phyloP scores from a whole-genome alignment of 768 basidiomycete genomes.

The Mycena belliarum region DNA sequence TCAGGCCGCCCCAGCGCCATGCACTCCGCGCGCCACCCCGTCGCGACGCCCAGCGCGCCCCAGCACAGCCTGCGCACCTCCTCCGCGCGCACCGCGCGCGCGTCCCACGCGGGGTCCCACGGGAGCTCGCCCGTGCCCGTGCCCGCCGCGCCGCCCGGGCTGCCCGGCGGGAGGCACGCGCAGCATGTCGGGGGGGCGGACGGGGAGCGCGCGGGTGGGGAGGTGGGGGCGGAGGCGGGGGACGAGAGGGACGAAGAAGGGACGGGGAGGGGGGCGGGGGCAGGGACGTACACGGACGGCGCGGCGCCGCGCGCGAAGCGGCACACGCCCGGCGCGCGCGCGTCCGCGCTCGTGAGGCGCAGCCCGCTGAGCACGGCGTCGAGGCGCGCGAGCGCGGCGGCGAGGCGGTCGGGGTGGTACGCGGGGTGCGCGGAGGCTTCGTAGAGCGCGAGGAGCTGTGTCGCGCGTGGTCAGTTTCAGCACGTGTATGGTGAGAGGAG shows the following conservation, averaged over 20 bases:
- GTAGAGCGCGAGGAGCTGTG: slow-evolving; percentile 51
- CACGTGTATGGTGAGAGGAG: too few relatives aligned
- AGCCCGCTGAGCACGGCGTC: slow-evolving; percentile 49
- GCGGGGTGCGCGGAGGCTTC: slow-evolving; percentile 54
- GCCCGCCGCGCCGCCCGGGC: slow-evolving; percentile 25
- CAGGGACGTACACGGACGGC: too few relatives aligned
- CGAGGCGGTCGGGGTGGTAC: slow-evolving; percentile 43
- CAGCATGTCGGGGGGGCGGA: too few relatives aligned
- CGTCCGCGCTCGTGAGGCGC: slow-evolving; percentile 44
- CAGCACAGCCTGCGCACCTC: slow-evolving; percentile 54
- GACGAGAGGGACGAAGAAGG: too few relatives aligned
- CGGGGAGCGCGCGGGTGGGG: too few relatives aligned
- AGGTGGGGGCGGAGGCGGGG: too few relatives aligned
- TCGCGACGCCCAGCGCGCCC: slow-evolving; percentile 42
- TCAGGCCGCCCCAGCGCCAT: slow-evolving; percentile 46
- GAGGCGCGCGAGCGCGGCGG: slow-evolving; percentile 42
- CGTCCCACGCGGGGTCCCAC: slow-evolving; percentile 46
- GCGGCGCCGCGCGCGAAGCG: slow-evolving; percentile 36
- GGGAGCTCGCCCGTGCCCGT: slow-evolving; percentile 42
- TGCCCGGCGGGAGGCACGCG: slow-evolving; percentile 33
- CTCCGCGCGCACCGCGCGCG: slow-evolving; percentile 45
- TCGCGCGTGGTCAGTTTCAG: too few relatives aligned
- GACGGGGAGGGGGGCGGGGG: too few relatives aligned
- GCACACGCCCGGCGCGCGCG: slow-evolving; percentile 40
- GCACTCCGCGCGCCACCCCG: slow-evolving; percentile 32